Evolutionary conservation across 805 yeast genomes (phyloP), one percentile per base, ranked within the genome.

Genomic region (Sugiyamaella chiloensis): DNA sequence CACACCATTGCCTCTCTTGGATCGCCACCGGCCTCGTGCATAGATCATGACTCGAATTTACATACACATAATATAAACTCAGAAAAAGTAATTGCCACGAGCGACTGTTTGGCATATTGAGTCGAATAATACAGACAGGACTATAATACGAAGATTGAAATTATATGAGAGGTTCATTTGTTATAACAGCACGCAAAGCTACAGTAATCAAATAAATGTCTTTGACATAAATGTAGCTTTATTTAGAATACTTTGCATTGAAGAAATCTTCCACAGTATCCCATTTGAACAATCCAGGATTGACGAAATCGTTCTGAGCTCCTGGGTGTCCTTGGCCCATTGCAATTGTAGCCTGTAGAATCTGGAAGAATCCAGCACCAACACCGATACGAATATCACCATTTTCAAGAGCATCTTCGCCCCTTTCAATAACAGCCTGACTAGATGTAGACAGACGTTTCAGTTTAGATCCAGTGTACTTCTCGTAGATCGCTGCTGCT

Each of bases 321-420:
- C 36, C 12, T 2, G 21, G 29, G 16, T 30, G 24, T 29, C 24
- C 24, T 5, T 36, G 31, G 19, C 31, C 17, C n/a, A n/a, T n/a
- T 5, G 23, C 37, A 20, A 30, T 19, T 12, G 31, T 29, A 19
- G 48, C 52, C 4, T n/a, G 16, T 12, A 48, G 39, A 8, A 39
- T 30, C 56, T 89, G 96, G 61, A 88, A 84, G 66, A 79, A 82
- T 72, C 90, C 97, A 45, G 88, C 83, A 63, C 98, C 98, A 42
- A 87, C 86, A 40, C 95, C 80, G 39, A 88, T 83, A 72, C 99
- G 83, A 59, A 91, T 80, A 62, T 88, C 77, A 56, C 87, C 96
- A 60, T 85, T 12, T 12, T 24, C 27, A 2, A 39, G 3, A 24
- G 24, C 29, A n/a, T 37, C 44, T 17, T 39, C 29, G 24, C 40